Evolutionary conservation across 805 yeast genomes (phyloP).

Genomic region (Suhomyces canberraensis): DNA sequence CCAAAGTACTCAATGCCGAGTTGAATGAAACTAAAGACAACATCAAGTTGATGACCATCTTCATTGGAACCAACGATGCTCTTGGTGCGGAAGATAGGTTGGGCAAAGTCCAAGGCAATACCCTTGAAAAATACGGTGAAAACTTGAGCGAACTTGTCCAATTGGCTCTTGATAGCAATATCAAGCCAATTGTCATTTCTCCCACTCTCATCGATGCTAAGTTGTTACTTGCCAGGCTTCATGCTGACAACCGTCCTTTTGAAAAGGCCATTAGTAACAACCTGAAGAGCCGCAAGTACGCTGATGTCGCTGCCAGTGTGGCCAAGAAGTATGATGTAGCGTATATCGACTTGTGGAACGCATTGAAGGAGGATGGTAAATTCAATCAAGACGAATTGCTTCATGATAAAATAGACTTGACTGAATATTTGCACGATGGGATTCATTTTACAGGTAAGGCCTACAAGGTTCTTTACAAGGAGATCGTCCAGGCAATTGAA

Average conservation of each 20-base stretch:
- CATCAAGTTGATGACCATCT: slow-evolving; percentile 52
- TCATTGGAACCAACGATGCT: slow-evolving; percentile 80
- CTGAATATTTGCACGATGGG: slow-evolving; percentile 43
- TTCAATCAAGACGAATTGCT: slow-evolving; percentile 39
- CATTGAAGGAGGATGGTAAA: slow-evolving; percentile 33
- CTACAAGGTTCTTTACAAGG: slow-evolving; percentile 49
- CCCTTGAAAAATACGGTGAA: slow-evolving; percentile 43
- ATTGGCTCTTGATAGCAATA: slow-evolving; percentile 36
- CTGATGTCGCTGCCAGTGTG: slow-evolving; percentile 45
- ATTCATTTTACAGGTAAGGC: slow-evolving; percentile 52
- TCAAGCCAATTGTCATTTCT: slow-evolving; percentile 57
- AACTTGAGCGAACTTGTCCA: slow-evolving; percentile 48
- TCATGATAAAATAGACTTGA: slow-evolving; percentile 13
- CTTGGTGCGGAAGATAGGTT: slow-evolving; percentile 8
- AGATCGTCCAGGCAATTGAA: slow-evolving; percentile 37
- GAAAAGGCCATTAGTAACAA: slow-evolving; percentile 37
- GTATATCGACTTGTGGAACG: slow-evolving; percentile 52
- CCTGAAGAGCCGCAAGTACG: slow-evolving; percentile 45
- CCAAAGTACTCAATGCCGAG: slow-evolving; percentile 46
- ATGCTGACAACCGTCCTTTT: slow-evolving; percentile 1
- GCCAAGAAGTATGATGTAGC: slow-evolving; percentile 51
- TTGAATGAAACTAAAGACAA: slow-evolving; percentile 14
- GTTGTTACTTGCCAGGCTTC: slow-evolving; percentile 18
- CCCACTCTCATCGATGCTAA: slow-evolving; percentile 56
- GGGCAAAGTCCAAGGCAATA: slow-evolving; percentile 41